Evolutionary conservation across 1,284 basidiomycete genomes (phyloP), one percentile per base, ranked within the genome.

Genomic region (Naganishia sp.): DNA sequence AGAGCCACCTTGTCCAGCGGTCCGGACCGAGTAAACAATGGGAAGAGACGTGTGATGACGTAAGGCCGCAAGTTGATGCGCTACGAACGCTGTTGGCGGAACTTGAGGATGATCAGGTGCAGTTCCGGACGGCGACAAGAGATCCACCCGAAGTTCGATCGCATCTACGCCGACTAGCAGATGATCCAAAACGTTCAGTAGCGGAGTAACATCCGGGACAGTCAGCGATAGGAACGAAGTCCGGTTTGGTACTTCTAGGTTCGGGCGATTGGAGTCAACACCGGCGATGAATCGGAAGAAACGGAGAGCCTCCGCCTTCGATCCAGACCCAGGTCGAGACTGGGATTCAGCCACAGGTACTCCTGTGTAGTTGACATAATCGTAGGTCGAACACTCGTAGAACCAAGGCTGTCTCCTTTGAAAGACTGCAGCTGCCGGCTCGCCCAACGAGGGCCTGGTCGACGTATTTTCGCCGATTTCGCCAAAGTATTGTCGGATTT

Each of bases 191-290:
- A 87, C 79, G 13, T 83, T 80, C 43, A 95, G 82, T 0, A 89
- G 88, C 4, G 86, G 85, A 0, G 84, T 86, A 70, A 97, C 76
- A 76, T 96, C 90, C 0, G 94, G 91, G 81, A 94, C 94, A 0
- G 95, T 97, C 68, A 99, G 82, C 10, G 89, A 90, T 45, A 99
- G 83, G 85, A 98, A 97, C 79, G 94, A 93, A 0, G 92, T 91
- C 13, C 90, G 85, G 41, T 82, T 81, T 13, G 85, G 86, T 1
- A 68, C 60, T 0, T 77, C 79, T 17, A 91, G 79, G 71, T 86
- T 86, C 0, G 85, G 81, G 7, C 88, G 79, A 74, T 93, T 94
- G 4, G 86, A 84, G 43, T 83, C 81, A 55, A 85, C 80, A 0
- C 92, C 92, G 1, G 90, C 89, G 71, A 97, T 84, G 76, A 97